phyloP scores from a whole-genome alignment of 352 stramenopile species.

The Pythium oligandrum region DNA sequence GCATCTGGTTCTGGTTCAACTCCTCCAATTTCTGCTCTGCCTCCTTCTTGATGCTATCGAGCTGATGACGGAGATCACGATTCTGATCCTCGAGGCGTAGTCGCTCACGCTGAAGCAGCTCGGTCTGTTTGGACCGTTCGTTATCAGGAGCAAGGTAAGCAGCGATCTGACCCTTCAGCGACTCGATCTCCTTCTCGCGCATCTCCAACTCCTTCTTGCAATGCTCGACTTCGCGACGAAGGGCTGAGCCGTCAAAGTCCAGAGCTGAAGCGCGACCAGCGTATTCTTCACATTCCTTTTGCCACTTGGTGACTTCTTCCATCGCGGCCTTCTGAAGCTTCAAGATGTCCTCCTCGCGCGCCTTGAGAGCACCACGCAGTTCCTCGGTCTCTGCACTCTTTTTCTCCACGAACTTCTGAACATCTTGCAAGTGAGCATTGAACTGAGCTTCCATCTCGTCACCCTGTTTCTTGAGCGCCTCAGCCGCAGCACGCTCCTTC shows the following conservation, averaged over 20 bases:
- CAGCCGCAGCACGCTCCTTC: constrained; percentile 37
- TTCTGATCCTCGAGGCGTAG: constrained; percentile 63
- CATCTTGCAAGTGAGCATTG: constrained; percentile 44
- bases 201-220: constrained; percentile 44
- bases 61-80: constrained; percentile 31
- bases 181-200: constrained; percentile 40
- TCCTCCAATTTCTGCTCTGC: constrained; percentile 41
- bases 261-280: constrained; percentile 30
- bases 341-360: constrained; percentile 35
- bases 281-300: constrained; percentile 41
- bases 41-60: constrained; percentile 38
- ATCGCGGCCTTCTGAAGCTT: constrained; percentile 26
- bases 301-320: constrained; percentile 45
- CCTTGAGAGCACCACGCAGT: constrained; percentile 41
- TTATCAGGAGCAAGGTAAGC: constrained; percentile 50
- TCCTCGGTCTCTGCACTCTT: constrained; percentile 50
- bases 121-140: constrained; percentile 45
- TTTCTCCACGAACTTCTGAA: constrained; percentile 21
- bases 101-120: constrained; percentile 47
- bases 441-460: constrained; percentile 56
- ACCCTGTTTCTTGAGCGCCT: constrained; percentile 43
- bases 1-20: constrained; percentile 33
- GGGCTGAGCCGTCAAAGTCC: constrained; percentile 31
- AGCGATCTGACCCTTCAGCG: constrained; percentile 48
- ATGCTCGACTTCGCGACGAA: constrained; percentile 54